phyloP scores from a whole-genome alignment of 352 stramenopile species.

The Phytopythium boreale region DNA sequence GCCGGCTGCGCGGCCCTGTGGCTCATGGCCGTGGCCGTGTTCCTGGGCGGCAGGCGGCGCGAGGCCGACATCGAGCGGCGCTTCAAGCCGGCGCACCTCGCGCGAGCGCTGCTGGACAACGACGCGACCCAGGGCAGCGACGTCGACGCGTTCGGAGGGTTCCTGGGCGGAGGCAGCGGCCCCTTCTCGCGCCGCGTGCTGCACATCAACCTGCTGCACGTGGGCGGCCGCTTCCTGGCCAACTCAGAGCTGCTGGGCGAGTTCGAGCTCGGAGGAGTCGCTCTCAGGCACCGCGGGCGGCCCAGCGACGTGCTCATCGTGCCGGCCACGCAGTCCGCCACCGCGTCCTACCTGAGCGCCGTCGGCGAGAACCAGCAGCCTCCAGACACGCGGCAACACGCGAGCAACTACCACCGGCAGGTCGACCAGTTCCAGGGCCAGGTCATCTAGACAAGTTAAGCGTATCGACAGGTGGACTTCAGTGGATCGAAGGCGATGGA shows the following conservation, averaged over 20 bases:
- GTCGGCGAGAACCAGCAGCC: not conserved
- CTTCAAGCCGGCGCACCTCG: slow-evolving; percentile 46
- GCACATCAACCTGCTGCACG: slow-evolving; percentile 45
- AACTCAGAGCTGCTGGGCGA: slow-evolving; percentile 53
- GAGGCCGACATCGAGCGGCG: slow-evolving; percentile 41
- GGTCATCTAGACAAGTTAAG: slow-evolving; percentile 23
- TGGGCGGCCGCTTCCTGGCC: slow-evolving; percentile 44
- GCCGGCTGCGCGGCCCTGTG: slow-evolving; percentile 33
- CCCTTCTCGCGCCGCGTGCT: slow-evolving; percentile 35
- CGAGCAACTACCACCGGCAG: not conserved
- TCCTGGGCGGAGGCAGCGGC: not conserved
- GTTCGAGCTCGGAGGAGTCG: slow-evolving; percentile 53
- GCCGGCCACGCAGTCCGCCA: slow-evolving; percentile 24
- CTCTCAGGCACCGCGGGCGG: slow-evolving; percentile 34
- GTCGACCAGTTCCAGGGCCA: not conserved
- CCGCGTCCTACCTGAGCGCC: slow-evolving; percentile 9
- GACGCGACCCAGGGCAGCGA: slow-evolving; percentile 10
- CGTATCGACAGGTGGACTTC: slow-evolving; percentile 15
- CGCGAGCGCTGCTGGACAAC: slow-evolving; percentile 32
- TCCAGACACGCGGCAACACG: not conserved
- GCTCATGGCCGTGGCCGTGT: slow-evolving; percentile 32
- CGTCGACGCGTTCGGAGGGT: not conserved
- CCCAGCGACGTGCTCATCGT: slow-evolving; percentile 42
- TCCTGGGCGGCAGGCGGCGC: slow-evolving; percentile 35
- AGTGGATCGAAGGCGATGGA: no score